A percentile compares a stretch with the other conserved stretches of the same genome.
Evolutionary conservation across 208 protist species (phyloP).

Genomic region (Wallacemonas sp.): DNA sequence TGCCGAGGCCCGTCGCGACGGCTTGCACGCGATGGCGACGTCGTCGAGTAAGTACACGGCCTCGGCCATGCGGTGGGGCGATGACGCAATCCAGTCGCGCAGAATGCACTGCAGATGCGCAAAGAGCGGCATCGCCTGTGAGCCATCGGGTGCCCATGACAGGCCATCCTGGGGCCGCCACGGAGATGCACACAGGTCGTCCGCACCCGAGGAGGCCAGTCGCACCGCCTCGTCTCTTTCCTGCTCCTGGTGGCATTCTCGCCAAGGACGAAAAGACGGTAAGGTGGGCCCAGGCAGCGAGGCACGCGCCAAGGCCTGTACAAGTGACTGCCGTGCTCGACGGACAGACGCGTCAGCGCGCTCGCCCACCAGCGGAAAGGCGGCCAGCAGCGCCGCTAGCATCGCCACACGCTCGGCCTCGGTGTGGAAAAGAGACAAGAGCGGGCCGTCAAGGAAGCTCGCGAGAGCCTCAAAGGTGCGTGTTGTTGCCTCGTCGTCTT

Average conservation of each 20-base stretch:
- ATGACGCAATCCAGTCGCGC: not conserved
- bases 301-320: not conserved
- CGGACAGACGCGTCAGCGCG: too few species aligned
- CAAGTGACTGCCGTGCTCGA: not conserved
- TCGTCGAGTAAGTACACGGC: constrained; percentile 12
- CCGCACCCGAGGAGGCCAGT: too few species aligned
- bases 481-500: not conserved
- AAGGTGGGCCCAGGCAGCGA: too few species aligned
- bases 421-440: not conserved
- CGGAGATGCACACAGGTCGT: too few species aligned
- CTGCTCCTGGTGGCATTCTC: too few species aligned
- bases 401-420: not conserved
- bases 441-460: not conserved
- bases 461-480: not conserved
- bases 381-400: not conserved
- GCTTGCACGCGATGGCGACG: not conserved
- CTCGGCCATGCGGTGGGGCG: constrained; percentile 3
- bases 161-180: too few species aligned
- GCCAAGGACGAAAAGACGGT: too few species aligned
- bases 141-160: too few species aligned
- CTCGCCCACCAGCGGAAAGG: not conserved
- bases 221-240: too few species aligned
- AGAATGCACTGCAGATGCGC: not conserved
- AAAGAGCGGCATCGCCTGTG: not conserved
- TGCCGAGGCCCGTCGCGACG: too few species aligned